phyloP scores from a whole-genome alignment of 805 yeast species.

The Torulaspora delbrueckii region DNA sequence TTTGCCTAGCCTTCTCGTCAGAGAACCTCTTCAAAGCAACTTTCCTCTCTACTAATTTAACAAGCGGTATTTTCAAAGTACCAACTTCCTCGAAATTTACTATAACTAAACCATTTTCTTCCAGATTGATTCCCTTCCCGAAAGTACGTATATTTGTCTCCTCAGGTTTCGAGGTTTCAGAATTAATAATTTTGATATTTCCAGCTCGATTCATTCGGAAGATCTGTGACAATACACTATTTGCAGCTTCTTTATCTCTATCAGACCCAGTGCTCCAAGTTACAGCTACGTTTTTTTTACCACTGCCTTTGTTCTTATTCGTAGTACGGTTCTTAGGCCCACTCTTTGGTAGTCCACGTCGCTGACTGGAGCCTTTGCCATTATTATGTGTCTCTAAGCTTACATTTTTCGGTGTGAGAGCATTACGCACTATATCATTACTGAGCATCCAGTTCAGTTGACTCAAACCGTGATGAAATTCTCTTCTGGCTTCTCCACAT shows the following conservation, averaged over 20 bases:
- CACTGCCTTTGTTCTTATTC: constrained; percentile 1
- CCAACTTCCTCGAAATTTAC: constrained; percentile 23
- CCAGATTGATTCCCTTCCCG: constrained; percentile 27
- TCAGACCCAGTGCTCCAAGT: constrained; percentile 32
- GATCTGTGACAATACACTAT: constrained; percentile 17
- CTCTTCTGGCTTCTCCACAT: constrained; percentile 1
- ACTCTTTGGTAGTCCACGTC: not conserved
- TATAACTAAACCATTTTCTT: constrained; percentile 22
- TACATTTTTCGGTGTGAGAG: constrained; percentile 15
- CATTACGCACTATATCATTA: constrained; percentile 18
- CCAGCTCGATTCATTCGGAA: constrained; percentile 26
- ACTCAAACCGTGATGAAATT: not conserved
- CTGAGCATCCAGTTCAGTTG: constrained; percentile 13
- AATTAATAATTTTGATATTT: constrained; percentile 21
- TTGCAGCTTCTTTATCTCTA: constrained; percentile 31
- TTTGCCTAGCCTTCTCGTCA: constrained; percentile 26
- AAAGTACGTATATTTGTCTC: constrained; percentile 22
- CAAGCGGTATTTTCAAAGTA: constrained; percentile 22
- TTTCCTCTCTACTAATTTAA: constrained; percentile 26
- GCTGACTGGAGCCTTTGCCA: not conserved
- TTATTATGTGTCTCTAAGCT: constrained; percentile 3
- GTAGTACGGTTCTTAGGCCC: not conserved
- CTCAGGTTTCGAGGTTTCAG: constrained; percentile 20
- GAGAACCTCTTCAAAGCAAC: constrained; percentile 28
- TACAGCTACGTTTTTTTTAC: constrained; percentile 12